Evolutionary conservation across 169 alveolate genomes (phyloP), one percentile per base, ranked within the genome.

Genomic region (Plasmodium billcollinsi): DNA sequence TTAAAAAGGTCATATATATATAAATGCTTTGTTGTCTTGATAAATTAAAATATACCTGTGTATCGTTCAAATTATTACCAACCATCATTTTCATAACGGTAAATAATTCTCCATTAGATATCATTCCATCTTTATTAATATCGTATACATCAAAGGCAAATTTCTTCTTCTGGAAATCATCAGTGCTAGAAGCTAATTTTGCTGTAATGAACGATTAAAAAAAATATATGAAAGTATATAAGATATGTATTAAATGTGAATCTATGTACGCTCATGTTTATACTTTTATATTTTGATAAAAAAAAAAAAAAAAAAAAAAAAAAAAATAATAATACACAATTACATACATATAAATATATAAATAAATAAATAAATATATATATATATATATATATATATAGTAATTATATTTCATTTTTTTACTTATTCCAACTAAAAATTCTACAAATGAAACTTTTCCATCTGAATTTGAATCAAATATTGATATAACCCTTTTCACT

Each of bases 41-140:
- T 9, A 50, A 47, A 59, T 58, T 52, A 86, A 71, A 83, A 74
- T 89, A 26, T 78, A 96, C 98, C 93, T 96, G 99, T 70, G 95
- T 94, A 75, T 98, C 99, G 70, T 96, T 97, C 59, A 98, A 92
- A 93, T 98, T 98, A 88, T 96, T 97, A 39, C 99, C 99, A 74
- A 98, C 99, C 99, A 98, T 97, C 99, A 98, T 98, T 90, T 98
- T 97, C 95, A 98, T 97, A 9, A 97, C 99, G 43, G 95, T 73
- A 92, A 98, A 98, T 58, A 98, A 97, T 74, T 98, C 99, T 43
- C 99, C 99, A 89, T 98, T 98, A 39, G 99, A 97, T 54, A 98
- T 97, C 96, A 92, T 97, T 50, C 99, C 99, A 93, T 98, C 99
- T 50, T 96, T 95, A 92, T 98, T 97, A 49, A 98, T 96, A 92